Evolutionary conservation across 768 basidiomycete species (phyloP), one percentile per base, ranked within the genome.

Genomic region (Grammothele lineata): DNA sequence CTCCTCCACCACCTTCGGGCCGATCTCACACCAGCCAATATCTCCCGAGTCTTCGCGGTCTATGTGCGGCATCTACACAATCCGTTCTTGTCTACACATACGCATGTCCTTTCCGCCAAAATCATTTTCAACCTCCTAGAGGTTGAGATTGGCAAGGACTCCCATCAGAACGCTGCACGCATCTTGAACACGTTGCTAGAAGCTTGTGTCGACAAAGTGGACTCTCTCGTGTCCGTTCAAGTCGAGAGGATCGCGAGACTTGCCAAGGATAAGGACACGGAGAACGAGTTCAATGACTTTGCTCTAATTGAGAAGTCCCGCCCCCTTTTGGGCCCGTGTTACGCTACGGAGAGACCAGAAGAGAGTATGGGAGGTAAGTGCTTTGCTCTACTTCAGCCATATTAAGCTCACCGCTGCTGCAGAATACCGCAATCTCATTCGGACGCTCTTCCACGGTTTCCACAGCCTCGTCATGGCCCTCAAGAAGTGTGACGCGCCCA

Each of bases 31-130:
- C 72, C 85, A 4, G 65, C 77, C 8, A 93, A 95, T 58, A 71
- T 97, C 17, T 73, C 80, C 4, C 79, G 80, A 15, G 80, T 95
- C 47, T 81, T 92, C 21, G 81, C 87, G 57, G 80, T 89, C 43
- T 96, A 90, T 63, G 88, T 92, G 1, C 81, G 84, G 40, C 82
- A 91, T 60, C 78, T 96, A 40, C 95, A 97, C 67, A 92, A 96
- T 60, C 79, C 89, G 2, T 82, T 87, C 17, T 77, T 94, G 37
- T 76, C 81, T 8, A 83, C 78, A 56, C 83, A 79, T 45, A 80
- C 94, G 26, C 93, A 97, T 60, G 90, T 89, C 11, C 75, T 97
- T 62, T 91, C 89, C 54, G 86, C 87, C 43, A 98, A 97, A 66
- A 83, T 96, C 69, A 83, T 97, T 63, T 87, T 92, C 59, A 88